Base-by-base conservation (phyloP, 1,139 yeast genomes). In the Scheffersomyces illinoinensis region DNA sequence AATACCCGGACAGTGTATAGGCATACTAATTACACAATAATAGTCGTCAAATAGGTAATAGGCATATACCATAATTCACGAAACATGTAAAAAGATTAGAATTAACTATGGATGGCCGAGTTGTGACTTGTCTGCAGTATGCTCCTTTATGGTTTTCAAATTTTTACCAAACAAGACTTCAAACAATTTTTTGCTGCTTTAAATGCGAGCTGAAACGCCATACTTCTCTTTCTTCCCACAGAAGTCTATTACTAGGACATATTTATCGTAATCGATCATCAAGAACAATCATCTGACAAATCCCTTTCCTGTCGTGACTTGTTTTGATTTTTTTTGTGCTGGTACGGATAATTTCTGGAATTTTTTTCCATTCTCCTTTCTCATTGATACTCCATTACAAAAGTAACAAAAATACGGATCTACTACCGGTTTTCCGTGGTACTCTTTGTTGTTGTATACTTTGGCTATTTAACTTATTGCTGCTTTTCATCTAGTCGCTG, bases 341-440 rank as follows among this genome's bases (percentile, higher is more conserved):
- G 43, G 43, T 33, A 33, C 43, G 43, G 43, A 33, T 33, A 33
- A 14, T 33, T 33, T 33, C 43, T 33, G 43, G 43, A 33, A 33
- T 10, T 2, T 33, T 33, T 33, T 33, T 33, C 17, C 43, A 10
- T 2, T 2, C 14, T 14, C 43, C 43, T 33, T 33, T 33, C 43
- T 33, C 43, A 33, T 33, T 33, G 14, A 33, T 33, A 33, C 43
- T 33, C 33, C 43, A 33, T 33, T 33, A 33, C 17, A 33, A 33
- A 33, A 33, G 43, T 33, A 33, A 20, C 18, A 52, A 51, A 48
- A 50, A 56, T 56, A 48, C 52, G 49, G 53, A 47, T 23, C 55
- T 17, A 57, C 52, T 57, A 59, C 23, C 62, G 58, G 46, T 48
- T 56, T 39, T 54, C 61, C 46, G 50, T 59, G 23, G 59, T 56